Base-by-base conservation (phyloP, 495 filamentous ascomycete genomes). In the Neurospora sp. region DNA sequence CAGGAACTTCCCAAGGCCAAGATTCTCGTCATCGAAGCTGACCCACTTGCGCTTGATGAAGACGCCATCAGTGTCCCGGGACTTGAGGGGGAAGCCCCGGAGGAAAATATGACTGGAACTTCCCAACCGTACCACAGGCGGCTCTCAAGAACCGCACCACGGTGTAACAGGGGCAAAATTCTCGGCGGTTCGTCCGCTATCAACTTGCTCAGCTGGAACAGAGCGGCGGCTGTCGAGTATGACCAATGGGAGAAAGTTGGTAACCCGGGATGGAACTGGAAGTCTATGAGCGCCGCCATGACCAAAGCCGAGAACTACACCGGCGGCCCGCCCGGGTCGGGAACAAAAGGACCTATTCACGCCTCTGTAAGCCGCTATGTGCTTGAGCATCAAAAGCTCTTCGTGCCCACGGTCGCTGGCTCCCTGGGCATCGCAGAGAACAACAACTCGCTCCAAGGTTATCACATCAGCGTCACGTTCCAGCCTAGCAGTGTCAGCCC, bases 1-100 rank as follows among this genome's bases (percentile, higher is more conserved):
- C 84, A 86, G 48, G 87, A 88, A 43, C 74, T 81, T 9, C 83
- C 85, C 15, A 78, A 84, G 15, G 82, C 87, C 45, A 79, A 78
- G 3, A 82, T 90, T 66, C 81, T 90, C 9, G 79, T 91, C 11
- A 81, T 90, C 24, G 88, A 91, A 78, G 87, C 88, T 17, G 88
- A 88, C 1, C 81, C 78, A 9, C 81, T 81, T 0, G 83, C 81
- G 3, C 77, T 77, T 1, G 79, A 84, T 21, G 86, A 89, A 69
- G 73, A 74, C 38, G 81, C 84, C 59, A 86, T 89, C 70, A 86
- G 85, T 15, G 76, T 83, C 24, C 82, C 83, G 3, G 76, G 78
- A 1, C 78, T 81, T 17, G 86, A 54, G 82, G 79, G 0, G 73
- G 72, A 2, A 80, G 80, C 0, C 80, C 89, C 0, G 85, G 82